Base-by-base conservation (phyloP, 1,284 basidiomycete genomes). In the Microbotryum silenes-acaulis region DNA sequence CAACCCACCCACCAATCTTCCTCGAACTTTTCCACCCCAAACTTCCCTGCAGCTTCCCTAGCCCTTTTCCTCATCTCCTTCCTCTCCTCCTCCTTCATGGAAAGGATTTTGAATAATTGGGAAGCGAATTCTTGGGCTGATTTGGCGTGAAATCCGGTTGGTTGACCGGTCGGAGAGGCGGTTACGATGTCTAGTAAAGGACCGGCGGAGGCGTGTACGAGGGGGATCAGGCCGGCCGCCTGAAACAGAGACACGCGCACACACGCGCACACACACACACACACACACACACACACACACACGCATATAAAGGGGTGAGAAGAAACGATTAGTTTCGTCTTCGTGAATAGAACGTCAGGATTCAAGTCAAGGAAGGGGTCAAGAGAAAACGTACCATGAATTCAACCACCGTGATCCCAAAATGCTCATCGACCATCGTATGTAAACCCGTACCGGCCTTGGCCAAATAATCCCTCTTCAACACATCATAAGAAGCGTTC, bases 361-460 rank as follows among this genome's bases (percentile, higher is more conserved):
- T 21, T 1, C 8, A 21, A 25, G 25, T 25, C 25, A 25, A 25
- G 25, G 25, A 25, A 25, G 5, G 5, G 2, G 23, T 7, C 27
- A 27, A 27, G 25, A 6, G 0, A 31, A 31, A 27, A 75, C 83
- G 61, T 57, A 88, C 91, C 93, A 97, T 94, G 71, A 90, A 94
- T 75, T 99, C 94, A 9, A 98, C 94, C 21, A 99, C 82, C 71
- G 93, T 96, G 74, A 99, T 98, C 2, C 96, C 96, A 70, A 98
- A 98, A 74, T 99, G 94, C 75, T 99, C 96, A 73, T 98, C 93
- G 1, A 93, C 83, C 94, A 99, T 99, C 5, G 94, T 97, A 72
- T 89, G 94, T 27, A 97, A 74, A 0, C 96, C 94, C 6, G 97
- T 81, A 62, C 85, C 88, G 0, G 91, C 85, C 18, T 77, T 76